Evolutionary conservation across 2,329 filamentous ascomycete genomes (phyloP), one percentile per base, ranked within the genome.

Genomic region (Septoria linicola): DNA sequence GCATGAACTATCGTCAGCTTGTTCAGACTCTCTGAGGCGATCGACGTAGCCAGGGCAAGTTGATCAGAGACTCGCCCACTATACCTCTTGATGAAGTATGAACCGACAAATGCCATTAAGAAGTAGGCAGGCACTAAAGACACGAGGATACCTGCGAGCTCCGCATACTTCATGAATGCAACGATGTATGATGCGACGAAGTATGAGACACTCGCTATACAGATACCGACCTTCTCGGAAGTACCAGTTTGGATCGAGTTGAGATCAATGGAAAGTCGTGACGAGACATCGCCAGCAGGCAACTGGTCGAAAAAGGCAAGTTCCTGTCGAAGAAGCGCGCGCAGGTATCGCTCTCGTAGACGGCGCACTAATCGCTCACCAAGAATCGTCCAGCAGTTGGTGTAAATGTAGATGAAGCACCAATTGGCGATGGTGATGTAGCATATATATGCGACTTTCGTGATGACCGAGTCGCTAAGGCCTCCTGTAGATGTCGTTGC

Each of bases 221-320:
- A 78, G 27, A 86, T 79, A 44, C 84, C 84, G 13, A 86, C 83
- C 65, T 88, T 88, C 67, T 88, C 85, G 1, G 81, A 83, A 0
- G 84, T 86, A 11, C 85, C 85, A 0, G 79, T 77, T 61, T 85
- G 84, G 44, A 88, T 81, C 1, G 80, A 78, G 52, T 83, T 79
- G 27, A 87, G 83, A 60, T 88, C 84, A 47, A 76, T 75, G 62
- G 83, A 83, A 36, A 88, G 76, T 14, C 84, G 75, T 7, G 81
- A 80, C 1, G 80, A 77, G 10, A 87, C 78, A 64, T 86, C 81
- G 13, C 83, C 83, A 0, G 82, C 76, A 40, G 80, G 77, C 8
- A 83, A 73, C 11, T 75, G 76, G 60, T 87, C 83, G 63, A 86
- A 85, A 64, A 80, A 86, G 11, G 80, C 72, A 0, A 82, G 76